phyloP scores from a whole-genome alignment of 345 rosid species.

The Bruguiera gymnorhiza region DNA sequence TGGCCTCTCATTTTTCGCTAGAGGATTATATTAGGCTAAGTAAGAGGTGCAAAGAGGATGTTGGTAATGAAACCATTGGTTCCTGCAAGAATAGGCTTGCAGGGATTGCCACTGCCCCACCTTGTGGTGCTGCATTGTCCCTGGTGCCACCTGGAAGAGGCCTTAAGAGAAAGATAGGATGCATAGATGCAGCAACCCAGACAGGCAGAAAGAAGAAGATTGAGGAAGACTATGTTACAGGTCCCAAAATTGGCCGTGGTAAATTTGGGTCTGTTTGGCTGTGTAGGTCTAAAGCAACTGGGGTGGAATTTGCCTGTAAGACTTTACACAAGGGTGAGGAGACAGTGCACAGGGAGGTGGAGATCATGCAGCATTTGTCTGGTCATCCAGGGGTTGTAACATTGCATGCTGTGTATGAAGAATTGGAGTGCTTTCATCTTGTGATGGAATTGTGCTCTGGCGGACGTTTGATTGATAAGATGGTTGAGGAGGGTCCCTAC shows the following conservation, averaged over 20 bases:
- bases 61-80: conserved; percentile 39
- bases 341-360: conserved; percentile 87
- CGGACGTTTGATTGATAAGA: conserved; percentile 89
- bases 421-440: conserved; percentile 72
- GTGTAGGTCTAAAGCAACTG: conserved; percentile 54
- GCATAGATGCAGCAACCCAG: conserved; percentile 75
- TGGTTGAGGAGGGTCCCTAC: conserved; percentile 52
- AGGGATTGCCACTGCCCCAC: conserved; percentile 90
- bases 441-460: conserved; percentile 92
- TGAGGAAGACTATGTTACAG: conserved; percentile 62
- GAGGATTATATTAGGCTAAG: conserved; percentile 73
- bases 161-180: conserved; percentile 94
- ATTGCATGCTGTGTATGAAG: conserved; percentile 81
- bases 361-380: conserved; percentile 95
- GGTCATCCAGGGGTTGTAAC: conserved; percentile 94
- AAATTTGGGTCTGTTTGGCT: conserved; percentile 84
- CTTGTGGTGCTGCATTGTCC: conserved; percentile 74
- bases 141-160: conserved; percentile 76
- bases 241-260: conserved; percentile 65
- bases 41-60: conserved; percentile 81
- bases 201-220: conserved; percentile 80
- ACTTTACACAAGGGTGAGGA: conserved; percentile 87
- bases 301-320: conserved; percentile 74
- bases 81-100: conserved; percentile 73
- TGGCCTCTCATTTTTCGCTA: conserved; percentile 63